phyloP scores from a whole-genome alignment of 2,329 filamentous ascomycete species.

The Emydomyces testavorans region DNA sequence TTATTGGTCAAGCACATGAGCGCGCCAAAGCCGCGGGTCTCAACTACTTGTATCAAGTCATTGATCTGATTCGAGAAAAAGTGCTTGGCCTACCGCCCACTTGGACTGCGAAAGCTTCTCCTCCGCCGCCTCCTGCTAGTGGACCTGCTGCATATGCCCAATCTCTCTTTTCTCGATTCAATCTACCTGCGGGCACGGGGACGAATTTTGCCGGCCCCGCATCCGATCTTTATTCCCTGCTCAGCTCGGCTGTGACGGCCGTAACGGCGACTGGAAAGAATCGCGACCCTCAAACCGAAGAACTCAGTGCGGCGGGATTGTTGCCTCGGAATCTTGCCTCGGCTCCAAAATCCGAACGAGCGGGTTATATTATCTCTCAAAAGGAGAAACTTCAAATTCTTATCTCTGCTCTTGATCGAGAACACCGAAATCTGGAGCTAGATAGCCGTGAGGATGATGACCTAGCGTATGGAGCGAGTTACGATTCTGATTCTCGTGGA shows the following conservation, averaged over 20 bases:
- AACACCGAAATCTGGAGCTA: conserved; percentile 51
- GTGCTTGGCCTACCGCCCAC: conserved; percentile 64
- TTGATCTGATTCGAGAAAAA: conserved; percentile 62
- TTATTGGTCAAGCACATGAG: conserved; percentile 73
- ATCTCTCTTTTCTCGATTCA: conserved; percentile 72
- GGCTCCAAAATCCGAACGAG: conserved; percentile 51
- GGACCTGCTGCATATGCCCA: conserved; percentile 55
- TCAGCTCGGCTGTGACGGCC: conserved; percentile 61
- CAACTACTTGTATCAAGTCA: conserved; percentile 57
- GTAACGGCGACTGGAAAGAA: conserved; percentile 38
- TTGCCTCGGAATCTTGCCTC: conserved; percentile 58
- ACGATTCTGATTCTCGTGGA: conserved; percentile 21
- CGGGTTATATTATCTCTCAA: conserved; percentile 65
- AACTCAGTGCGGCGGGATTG: conserved; percentile 49
- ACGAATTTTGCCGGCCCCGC: conserved; percentile 35
- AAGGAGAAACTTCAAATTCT: conserved; percentile 64
- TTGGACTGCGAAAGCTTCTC: conserved; percentile 38
- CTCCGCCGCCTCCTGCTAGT: conserved; percentile 26
- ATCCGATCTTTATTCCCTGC: conserved; percentile 64
- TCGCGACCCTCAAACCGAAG: conserved; percentile 34
- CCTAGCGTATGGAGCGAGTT: conserved; percentile 32
- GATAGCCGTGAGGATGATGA: conserved; percentile 25
- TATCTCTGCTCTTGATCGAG: conserved; percentile 65
- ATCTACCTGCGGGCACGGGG: conserved; percentile 58
- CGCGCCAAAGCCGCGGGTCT: conserved; percentile 65